Conservation (phyloP, 2,329 filamentous ascomycete species). For the Calonectria leucothoes region DNA sequence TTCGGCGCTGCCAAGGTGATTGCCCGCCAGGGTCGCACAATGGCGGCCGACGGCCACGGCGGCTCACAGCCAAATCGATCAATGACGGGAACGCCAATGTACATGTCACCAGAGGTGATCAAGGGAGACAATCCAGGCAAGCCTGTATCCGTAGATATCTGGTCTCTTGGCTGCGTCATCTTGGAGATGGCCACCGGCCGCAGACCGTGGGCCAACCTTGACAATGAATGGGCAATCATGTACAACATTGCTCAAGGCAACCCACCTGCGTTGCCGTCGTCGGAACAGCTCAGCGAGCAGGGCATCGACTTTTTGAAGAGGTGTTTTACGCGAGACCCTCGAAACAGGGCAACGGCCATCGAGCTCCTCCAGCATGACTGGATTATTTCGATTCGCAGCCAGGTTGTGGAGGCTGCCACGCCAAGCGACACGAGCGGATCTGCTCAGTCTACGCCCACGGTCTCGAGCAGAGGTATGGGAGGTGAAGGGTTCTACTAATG, state of each 20-base stretch:
- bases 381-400: constrained; percentile 75
- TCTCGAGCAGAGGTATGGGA: constrained; percentile 46
- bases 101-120: constrained; percentile 99
- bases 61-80: constrained; percentile 80
- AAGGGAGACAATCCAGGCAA: constrained; percentile 85
- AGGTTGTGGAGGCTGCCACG: constrained; percentile 73
- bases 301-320: constrained; percentile 90
- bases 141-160: constrained; percentile 91
- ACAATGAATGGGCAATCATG: constrained; percentile 99
- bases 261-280: constrained; percentile 83
- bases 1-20: constrained; percentile 98
- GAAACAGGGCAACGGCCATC: constrained; percentile 81
- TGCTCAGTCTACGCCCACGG: constrained; percentile 49
- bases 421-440: constrained; percentile 67
- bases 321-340: constrained; percentile 89
- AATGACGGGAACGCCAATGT: constrained; percentile 99
- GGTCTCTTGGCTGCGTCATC: constrained; percentile 96
- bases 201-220: constrained; percentile 92
- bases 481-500: constrained; percentile 47
- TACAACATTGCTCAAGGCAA: constrained; percentile 99
- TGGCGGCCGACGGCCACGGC: constrained; percentile 71
- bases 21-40: constrained; percentile 89
- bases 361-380: constrained; percentile 96
- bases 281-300: constrained; percentile 84
- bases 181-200: constrained; percentile 97